Conservation (phyloP, 2,329 filamentous ascomycete genomes). For the Alternaria angustiovoidea region DNA sequence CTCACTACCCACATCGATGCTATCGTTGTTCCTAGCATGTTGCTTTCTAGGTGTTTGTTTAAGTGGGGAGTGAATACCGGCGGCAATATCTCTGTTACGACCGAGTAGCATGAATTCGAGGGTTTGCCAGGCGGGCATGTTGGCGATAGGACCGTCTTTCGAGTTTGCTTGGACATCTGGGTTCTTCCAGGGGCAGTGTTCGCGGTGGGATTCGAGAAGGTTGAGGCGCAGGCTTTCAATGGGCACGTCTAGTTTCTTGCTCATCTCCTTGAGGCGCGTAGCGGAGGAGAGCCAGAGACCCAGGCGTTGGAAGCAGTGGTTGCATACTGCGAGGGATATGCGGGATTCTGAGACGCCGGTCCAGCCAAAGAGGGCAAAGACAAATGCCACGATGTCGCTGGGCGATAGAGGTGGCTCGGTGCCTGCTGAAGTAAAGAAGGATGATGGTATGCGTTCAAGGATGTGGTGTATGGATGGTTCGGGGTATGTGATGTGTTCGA, state of each 20-base stretch:
- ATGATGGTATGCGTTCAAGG: slow-evolving; percentile 33
- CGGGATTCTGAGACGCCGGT: slow-evolving; percentile 65
- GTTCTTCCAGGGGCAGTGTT: slow-evolving; percentile 54
- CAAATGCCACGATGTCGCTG: slow-evolving; percentile 38
- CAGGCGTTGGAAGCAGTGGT: slow-evolving; percentile 84
- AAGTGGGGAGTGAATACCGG: background rate
- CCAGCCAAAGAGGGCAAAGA: slow-evolving; percentile 58
- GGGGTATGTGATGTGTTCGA: slow-evolving; percentile 45
- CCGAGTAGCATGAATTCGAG: slow-evolving; percentile 45
- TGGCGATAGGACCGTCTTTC: slow-evolving; percentile 38
- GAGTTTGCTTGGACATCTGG: slow-evolving; percentile 43
- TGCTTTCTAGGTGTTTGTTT: slow-evolving; percentile 11
- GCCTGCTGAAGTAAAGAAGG: slow-evolving; percentile 33
- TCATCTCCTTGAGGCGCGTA: slow-evolving; percentile 44
- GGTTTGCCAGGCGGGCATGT: slow-evolving; percentile 48
- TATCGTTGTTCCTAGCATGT: slow-evolving; percentile 28
- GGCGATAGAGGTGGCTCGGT: slow-evolving; percentile 28
- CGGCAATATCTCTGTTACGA: slow-evolving; percentile 19
- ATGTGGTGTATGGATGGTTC: slow-evolving; percentile 37
- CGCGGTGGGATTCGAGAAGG: slow-evolving; percentile 49
- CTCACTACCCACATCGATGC: slow-evolving; percentile 38
- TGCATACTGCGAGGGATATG: slow-evolving; percentile 79
- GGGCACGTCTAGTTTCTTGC: slow-evolving; percentile 41
- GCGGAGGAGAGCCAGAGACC: slow-evolving; percentile 87
- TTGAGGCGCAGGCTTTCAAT: slow-evolving; percentile 45